Base-by-base conservation (phyloP, 345 rosid genomes). In the Camelina hispida region DNA sequence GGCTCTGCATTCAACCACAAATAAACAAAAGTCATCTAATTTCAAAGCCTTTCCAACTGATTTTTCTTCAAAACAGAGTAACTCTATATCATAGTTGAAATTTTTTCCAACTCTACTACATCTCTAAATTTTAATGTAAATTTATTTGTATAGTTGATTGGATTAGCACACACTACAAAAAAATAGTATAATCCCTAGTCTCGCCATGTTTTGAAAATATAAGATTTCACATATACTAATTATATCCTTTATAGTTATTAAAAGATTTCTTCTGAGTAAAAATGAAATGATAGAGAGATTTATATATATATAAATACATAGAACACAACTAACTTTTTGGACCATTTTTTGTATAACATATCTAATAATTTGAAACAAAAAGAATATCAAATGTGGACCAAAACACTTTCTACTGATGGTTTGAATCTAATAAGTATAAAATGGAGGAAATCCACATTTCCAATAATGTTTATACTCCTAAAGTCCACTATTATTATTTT, bases 401-500 rank as follows among this genome's bases (percentile, higher is more conserved):
- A 55, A 28, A 6, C 60, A 28, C 60, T 55, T 55, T 15, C 60
- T 14, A 28, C 38, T 28, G 18, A 55, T 28, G 60, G 38, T 55
- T 55, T 55, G 18, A 55, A 55, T 55, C 38, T 12, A 14, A 15
- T 14, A 55, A 7, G 7, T 56, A 37, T 32, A n/a, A 28, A 56
- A 56, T 30, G 40, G 61, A 56, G 20, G 20, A 56, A 30, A 56
- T 23, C 34, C 17, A 54, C 17, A 14, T 32, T 30, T 30, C 38
- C 22, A 56, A 32, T 34, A 9, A n/a, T 16, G 23, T 58, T 34
- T 4, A 16, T 58, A 5, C 4, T n/a, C 62, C 23, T 2, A 58
- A 58, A 34, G 63, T 58, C 44, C 63, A 58, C 63, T 34, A 58
- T 17, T 58, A 35, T 58, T 58, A 34, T 1, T 35, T 34, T 57